Evolutionary conservation across 2,329 filamentous ascomycete species (phyloP), one percentile per base, ranked within the genome.

Genomic region (Ophiostoma piceae): DNA sequence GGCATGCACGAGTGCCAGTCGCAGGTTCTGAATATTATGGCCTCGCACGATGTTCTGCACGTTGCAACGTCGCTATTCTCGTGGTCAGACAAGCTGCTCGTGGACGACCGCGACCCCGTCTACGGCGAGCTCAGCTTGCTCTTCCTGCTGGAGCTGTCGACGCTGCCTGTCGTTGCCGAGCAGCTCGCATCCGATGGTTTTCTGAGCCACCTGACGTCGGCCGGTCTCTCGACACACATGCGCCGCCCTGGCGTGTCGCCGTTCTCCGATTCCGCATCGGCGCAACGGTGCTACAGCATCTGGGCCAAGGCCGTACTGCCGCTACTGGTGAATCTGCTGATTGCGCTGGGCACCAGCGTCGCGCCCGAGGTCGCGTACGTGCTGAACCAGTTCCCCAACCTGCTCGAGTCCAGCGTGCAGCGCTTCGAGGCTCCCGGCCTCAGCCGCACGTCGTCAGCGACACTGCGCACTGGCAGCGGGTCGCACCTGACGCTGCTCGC

Each of bases 41-140:
- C 86, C 1, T 86, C 87, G 66, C 88, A 93, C 76, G 88, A 91
- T 73, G 89, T 90, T 0, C 85, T 92, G 65, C 91, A 94, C 75
- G 91, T 93, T 72, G 94, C 93, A 0, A 89, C 90, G 6, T 92
- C 91, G 43, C 84, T 99, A 5, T 98, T 94, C 79, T 97, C 93
- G 0, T 99, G 95, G 95, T 88, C 94, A 3, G 93, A 98, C 78
- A 88, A 90, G 74, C 84, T 98, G 32, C 86, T 90, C 0, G 85
- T 90, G 47, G 86, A 90, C 70, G 70, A 68, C 68, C 32, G 68
- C 26, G 94, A 98, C 76, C 94, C 95, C 0, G 83, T 98, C 39
- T 98, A 97, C 78, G 95, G 94, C 73, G 94, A 97, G 77, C 86
- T 97, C n/a, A 92, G 91, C 75, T 85, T 97, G 57, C 84, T 94